Base-by-base conservation (phyloP, 1,139 yeast genomes). In the Kodamaea anthophila region DNA sequence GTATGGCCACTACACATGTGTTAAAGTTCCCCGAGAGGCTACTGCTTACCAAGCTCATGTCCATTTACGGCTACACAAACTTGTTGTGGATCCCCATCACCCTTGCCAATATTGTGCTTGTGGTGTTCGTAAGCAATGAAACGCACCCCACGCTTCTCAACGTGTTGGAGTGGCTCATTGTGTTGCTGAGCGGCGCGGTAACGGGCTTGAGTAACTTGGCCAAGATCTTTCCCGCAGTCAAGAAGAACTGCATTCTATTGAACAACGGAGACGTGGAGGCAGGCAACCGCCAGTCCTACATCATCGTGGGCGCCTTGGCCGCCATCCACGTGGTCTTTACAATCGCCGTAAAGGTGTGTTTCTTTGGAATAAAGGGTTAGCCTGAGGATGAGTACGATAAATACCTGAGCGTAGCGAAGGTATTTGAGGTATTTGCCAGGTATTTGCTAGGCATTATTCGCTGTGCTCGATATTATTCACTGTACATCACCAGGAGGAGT, bases 51-150 rank as follows among this genome's bases (percentile, higher is more conserved):
- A 60, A 58, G 37, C 33, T 70, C 18, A 46, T 77, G 9, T 75
- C 87, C 6, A 69, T 84, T 26, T 85, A 80, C 53, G 93, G 94
- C 4, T 85, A 85, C 53, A 71, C 94, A 20, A 81, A 81, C 46
- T 61, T 80, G 6, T 68, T 79, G 33, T 85, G 94, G 94, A 61
- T 79, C 15, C 93, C 93, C 2, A 80, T 83, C 19, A 80, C 91
- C 1, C 48, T 79, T 4, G 52, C 80, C 21, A 74, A 71, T 37
- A 51, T 72, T 11, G 47, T 73, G 21, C 59, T 73, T 33, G 77
- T 69, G 3, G 46, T 71, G 3, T 49, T 72, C 18, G 54, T 69
- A 13, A 62, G 59, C 38, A 65, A 58, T 36, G 39, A 54, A 29
- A 54, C 45, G 10, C 65, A 63, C 35, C 56, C 50, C 30, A 33